Evolutionary conservation across 2,329 filamentous ascomycete genomes (phyloP).

Genomic region (Penicillium sp.): DNA sequence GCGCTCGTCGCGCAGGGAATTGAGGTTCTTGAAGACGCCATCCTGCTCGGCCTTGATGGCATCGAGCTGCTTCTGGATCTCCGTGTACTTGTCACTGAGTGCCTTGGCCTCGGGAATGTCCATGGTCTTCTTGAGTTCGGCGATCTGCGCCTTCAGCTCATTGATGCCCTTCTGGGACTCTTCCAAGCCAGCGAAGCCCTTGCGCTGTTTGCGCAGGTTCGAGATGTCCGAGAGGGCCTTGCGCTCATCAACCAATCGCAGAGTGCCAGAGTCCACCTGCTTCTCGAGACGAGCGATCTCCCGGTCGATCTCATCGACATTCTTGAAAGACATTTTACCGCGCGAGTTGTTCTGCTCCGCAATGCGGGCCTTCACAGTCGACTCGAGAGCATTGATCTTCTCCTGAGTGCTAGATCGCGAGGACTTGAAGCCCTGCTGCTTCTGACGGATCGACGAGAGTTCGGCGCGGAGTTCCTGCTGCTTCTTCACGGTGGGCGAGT

Average conservation of each 20-base stretch:
- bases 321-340: constrained; percentile 78
- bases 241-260: constrained; percentile 97
- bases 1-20: constrained; percentile 75
- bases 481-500: constrained; percentile 72
- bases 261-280: constrained; percentile 78
- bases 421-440: constrained; percentile 83
- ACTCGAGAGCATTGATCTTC: constrained; percentile 86
- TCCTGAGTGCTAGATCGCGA: constrained; percentile 72
- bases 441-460: constrained; percentile 74
- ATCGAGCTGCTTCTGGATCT: constrained; percentile 82
- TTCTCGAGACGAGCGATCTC: constrained; percentile 76
- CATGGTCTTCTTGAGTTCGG: constrained; percentile 78
- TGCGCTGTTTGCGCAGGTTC: constrained; percentile 77
- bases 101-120: constrained; percentile 90
- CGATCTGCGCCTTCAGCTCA: constrained; percentile 77
- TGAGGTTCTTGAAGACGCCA: constrained; percentile 80
- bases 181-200: constrained; percentile 82
- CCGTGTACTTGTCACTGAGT: constrained; percentile 76
- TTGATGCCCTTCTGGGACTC: constrained; percentile 83
- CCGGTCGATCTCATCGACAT: constrained; percentile 75
- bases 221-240: constrained; percentile 82
- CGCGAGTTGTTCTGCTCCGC: constrained; percentile 81
- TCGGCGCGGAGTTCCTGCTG: constrained; percentile 79
- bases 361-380: constrained; percentile 78
- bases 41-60: constrained; percentile 88